phyloP scores from a whole-genome alignment of 1,284 basidiomycete species.

The Malassezia psittaci region DNA sequence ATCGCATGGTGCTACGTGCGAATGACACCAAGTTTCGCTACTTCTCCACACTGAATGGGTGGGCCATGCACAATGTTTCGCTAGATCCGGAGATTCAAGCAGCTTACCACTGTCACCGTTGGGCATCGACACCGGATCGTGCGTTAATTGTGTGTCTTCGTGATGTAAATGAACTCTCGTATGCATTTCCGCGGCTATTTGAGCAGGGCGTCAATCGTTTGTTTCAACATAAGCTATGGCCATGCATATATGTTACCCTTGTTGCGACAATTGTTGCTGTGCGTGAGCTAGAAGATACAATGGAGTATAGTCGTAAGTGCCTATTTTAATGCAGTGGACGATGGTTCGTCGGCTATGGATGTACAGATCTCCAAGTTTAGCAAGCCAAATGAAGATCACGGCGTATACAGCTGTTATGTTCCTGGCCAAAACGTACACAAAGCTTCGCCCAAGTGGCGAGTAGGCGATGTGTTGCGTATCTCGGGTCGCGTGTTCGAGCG shows the following conservation, averaged over 20 bases:
- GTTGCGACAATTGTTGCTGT: slow-evolving; percentile 9
- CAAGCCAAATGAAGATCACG: not conserved
- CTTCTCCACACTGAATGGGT: too few relatives aligned
- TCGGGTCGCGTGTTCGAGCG: slow-evolving; percentile 5
- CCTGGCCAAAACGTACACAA: not conserved
- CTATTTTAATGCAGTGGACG: slow-evolving; percentile 6
- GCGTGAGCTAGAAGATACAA: not conserved
- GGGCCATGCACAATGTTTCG: too few relatives aligned
- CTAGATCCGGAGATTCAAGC: not conserved
- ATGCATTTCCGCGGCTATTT: not conserved
- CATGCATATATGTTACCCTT: slow-evolving; percentile 10
- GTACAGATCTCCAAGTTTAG: not conserved
- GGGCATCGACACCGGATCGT: not conserved
- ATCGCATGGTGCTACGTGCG: too few relatives aligned
- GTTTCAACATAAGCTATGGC: slow-evolving; percentile 8
- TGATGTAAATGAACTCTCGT: not conserved
- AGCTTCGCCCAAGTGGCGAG: not conserved
- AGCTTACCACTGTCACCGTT: slow-evolving; percentile 3
- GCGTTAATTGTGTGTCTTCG: slow-evolving; percentile 9
- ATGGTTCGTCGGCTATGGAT: slow-evolving; percentile 10
- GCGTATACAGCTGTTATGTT: slow-evolving; percentile 2
- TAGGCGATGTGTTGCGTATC: slow-evolving; percentile 6
- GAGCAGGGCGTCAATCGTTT: not conserved
- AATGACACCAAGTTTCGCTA: too few relatives aligned
- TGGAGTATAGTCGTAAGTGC: slow-evolving; percentile 3